Percentiles rank a stretch among this genome's conserved stretches.
phyloP scores from a whole-genome alignment of 768 basidiomycete species.

The Inosperma sp. region DNA sequence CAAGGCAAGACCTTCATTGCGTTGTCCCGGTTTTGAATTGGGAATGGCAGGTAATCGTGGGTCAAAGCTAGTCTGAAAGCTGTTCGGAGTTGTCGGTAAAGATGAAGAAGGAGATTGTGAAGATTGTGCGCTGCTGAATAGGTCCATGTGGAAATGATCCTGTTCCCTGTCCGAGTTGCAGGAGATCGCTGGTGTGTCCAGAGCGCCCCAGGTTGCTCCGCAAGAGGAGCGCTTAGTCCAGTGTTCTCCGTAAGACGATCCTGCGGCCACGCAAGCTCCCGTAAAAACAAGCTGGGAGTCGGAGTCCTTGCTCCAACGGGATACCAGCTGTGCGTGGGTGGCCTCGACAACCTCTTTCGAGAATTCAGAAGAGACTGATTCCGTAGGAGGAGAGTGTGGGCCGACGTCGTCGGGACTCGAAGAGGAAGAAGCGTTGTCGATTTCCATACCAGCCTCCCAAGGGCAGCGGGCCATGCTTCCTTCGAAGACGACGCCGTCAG shows the following conservation, averaged over 20 bases:
- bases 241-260: constrained; percentile 39
- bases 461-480: constrained; percentile 73
- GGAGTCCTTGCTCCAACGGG: constrained; percentile 60
- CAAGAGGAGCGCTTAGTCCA: constrained; percentile 44
- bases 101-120: constrained; percentile 52
- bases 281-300: constrained; percentile 46
- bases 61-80: constrained; percentile 39
- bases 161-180: constrained; percentile 39
- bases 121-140: constrained; percentile 45
- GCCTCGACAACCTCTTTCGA: constrained; percentile 25
- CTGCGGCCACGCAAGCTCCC: constrained; percentile 30
- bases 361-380: constrained; percentile 24
- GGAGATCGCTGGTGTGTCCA: constrained; percentile 39
- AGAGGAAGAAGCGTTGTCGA: constrained; percentile 54
- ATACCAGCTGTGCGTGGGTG: constrained; percentile 35
- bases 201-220: constrained; percentile 50
- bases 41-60: constrained; percentile 24
- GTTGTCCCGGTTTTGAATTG: constrained; percentile 27
- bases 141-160: constrained; percentile 33
- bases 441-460: constrained; percentile 69
- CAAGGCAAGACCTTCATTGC: constrained; percentile 34
- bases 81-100: constrained; percentile 56
- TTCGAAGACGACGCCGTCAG: constrained; percentile 68
- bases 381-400: constrained; percentile 31
- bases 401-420: constrained; percentile 38